A percentile compares a stretch with the other conserved stretches of the same genome.
Evolutionary conservation across 2,329 filamentous ascomycete species (phyloP).

Genomic region (Neoscytalidium dimidiatum): DNA sequence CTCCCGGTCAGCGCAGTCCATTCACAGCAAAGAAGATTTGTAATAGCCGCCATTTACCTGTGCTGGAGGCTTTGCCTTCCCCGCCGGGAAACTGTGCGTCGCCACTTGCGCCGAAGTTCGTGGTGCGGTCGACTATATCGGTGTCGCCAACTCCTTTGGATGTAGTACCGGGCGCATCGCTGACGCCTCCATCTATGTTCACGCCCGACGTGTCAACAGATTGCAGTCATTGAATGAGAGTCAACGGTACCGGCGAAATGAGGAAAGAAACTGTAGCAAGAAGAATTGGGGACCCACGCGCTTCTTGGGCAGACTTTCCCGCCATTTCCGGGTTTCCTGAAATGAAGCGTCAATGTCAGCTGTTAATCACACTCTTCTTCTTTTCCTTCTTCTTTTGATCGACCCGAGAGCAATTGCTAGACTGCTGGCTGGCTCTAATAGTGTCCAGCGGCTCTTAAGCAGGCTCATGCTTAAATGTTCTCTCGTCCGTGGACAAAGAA

Average conservation of each 20-base stretch:
- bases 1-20: neutral
- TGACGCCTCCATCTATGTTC: neutral
- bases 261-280: too few species aligned
- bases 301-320: slow-evolving; percentile 5
- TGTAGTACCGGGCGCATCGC: neutral
- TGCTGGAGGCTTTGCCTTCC: neutral
- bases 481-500: neutral
- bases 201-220: neutral
- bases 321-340: slow-evolving; percentile 6
- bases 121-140: slow-evolving; percentile 12
- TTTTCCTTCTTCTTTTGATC: neutral
- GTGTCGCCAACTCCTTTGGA: neutral
- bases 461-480: neutral
- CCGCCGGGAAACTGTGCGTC: neutral
- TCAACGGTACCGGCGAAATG: too few species aligned
- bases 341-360: neutral
- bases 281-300: neutral
- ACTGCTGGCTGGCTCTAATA: neutral
- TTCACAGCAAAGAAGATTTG: too few species aligned
- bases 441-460: too few species aligned
- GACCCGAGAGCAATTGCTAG: neutral
- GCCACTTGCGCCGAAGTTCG: neutral
- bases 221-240: too few species aligned
- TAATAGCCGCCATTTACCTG: neutral
- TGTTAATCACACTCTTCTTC: neutral